Percentiles rank a stretch among this genome's conserved stretches.
These are phyloP conservation scores for Candida maris DNA, from an alignment of 805 yeast genomes.

Conservation along the genomic window DNA sequence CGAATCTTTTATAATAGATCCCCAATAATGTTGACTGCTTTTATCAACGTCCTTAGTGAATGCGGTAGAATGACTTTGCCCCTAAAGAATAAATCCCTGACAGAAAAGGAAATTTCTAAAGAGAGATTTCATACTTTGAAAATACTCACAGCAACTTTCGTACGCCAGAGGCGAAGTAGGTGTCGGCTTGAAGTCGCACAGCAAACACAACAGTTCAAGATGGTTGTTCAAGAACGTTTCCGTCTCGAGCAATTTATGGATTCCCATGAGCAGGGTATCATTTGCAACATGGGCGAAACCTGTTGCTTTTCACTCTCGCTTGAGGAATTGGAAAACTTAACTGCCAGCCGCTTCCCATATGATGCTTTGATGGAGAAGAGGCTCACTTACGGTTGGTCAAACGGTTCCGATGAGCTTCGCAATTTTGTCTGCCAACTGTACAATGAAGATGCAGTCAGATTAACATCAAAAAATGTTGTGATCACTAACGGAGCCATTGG, in stretches of 20 bases:
- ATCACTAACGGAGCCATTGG: slow-evolving; percentile 56
- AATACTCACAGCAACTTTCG: no score
- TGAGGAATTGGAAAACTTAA: slow-evolving; percentile 33
- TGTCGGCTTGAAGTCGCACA: no score
- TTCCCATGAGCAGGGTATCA: slow-evolving; percentile 38
- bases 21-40: no score
- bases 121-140: no score
- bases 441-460: slow-evolving; percentile 1
- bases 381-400: neutral
- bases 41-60: no score
- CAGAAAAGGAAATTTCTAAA: no score
- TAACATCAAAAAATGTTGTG: slow-evolving; percentile 37
- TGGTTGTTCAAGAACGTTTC: slow-evolving; percentile 46
- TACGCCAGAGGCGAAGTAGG: no score
- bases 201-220: no score
- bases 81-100: no score
- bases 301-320: slow-evolving; percentile 46
- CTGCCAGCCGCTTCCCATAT: slow-evolving; percentile 23
- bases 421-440: neutral
- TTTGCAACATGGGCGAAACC: slow-evolving; percentile 48
- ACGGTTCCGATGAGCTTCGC: neutral
- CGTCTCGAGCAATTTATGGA: slow-evolving; percentile 56
- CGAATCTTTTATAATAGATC: no score
- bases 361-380: neutral
- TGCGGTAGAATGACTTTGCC: no score